These are phyloP conservation scores for Dillenia suffruticosa DNA, from an alignment of 164 flowering plant species.

Conservation along the genomic window DNA sequence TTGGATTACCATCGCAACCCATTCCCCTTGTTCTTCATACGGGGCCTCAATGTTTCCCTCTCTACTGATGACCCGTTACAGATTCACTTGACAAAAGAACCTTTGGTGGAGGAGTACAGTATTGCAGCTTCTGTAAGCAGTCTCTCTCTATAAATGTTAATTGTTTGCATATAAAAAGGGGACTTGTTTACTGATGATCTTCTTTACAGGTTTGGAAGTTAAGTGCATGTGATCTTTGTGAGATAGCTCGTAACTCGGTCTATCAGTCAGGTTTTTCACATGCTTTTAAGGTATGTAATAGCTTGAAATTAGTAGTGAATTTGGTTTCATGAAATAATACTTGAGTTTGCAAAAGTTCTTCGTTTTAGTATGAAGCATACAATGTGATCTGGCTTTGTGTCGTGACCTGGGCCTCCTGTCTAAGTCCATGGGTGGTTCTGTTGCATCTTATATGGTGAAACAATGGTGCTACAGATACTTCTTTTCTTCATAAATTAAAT, in stretches of 20 bases:
- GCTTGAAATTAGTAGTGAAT: neutral
- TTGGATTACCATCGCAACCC: slow-evolving; percentile 92
- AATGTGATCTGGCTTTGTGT: no score
- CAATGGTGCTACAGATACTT: no score
- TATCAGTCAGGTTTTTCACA: slow-evolving; percentile 95
- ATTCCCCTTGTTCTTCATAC: slow-evolving; percentile 71
- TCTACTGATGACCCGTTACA: slow-evolving; percentile 98
- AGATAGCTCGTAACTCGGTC: slow-evolving; percentile 95
- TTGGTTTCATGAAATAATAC: no score
- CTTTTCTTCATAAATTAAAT: no score
- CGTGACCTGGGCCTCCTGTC: no score
- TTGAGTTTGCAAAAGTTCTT: no score
- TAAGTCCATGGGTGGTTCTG: no score
- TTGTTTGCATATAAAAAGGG: neutral
- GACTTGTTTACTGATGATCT: neutral
- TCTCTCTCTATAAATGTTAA: slow-evolving; percentile 6
- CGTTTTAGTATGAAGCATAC: no score
- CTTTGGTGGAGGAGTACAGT: slow-evolving; percentile 96
- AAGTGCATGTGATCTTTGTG: slow-evolving; percentile 92
- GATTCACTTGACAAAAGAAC: slow-evolving; percentile 95
- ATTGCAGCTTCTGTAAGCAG: slow-evolving; percentile 92
- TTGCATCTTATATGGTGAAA: no score
- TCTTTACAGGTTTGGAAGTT: slow-evolving; percentile 84
- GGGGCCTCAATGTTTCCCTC: slow-evolving; percentile 96
- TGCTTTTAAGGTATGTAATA: slow-evolving; percentile 64